These are phyloP conservation scores for Pichia sp. DNA, from an alignment of 1,139 yeast species.

Conservation along the genomic window DNA sequence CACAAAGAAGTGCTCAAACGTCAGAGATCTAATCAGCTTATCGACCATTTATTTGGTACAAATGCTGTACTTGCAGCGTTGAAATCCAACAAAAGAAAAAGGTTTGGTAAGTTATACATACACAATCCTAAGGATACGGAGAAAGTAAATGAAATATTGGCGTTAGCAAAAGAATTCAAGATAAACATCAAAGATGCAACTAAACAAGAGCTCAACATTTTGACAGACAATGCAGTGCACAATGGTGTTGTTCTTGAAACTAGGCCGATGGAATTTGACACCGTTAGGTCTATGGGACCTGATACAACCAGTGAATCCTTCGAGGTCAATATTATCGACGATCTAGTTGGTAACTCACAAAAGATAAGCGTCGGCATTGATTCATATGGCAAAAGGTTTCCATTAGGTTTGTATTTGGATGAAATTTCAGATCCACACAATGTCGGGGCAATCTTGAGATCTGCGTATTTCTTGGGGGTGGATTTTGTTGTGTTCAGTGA, in stretches of 20 bases:
- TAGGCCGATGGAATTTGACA: conserved; percentile 48
- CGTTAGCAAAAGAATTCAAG: conserved; percentile 41
- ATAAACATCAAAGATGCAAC: conserved; percentile 31
- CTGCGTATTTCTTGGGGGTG: conserved; percentile 80
- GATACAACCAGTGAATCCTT: conserved; percentile 36
- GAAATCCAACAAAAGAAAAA: conserved; percentile 49
- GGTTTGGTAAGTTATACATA: conserved; percentile 49
- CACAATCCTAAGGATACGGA: conserved; percentile 39
- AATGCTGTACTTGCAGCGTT: conserved; percentile 74
- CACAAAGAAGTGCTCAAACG: conserved; percentile 12
- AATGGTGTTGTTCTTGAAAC: conserved; percentile 77
- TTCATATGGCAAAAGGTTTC: conserved; percentile 36
- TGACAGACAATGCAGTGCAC: conserved; percentile 72
- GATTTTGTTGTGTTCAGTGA: conserved; percentile 74
- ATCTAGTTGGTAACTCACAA: conserved; percentile 7
- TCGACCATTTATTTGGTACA: conserved; percentile 73
- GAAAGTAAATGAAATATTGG: conserved; percentile 36
- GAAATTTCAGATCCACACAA: conserved; percentile 89
- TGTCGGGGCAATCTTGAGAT: conserved; percentile 78
- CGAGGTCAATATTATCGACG: conserved; percentile 25
- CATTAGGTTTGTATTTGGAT: conserved; percentile 75
- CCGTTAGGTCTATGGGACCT: conserved; percentile 37
- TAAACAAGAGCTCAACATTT: conserved; percentile 55
- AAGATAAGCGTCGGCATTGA: neutral
- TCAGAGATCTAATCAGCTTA: conserved; percentile 39